Evolutionary conservation across 306 rosid genomes (phyloP), one percentile per base, ranked within the genome.

Genomic region (Cicer yamashitae): DNA sequence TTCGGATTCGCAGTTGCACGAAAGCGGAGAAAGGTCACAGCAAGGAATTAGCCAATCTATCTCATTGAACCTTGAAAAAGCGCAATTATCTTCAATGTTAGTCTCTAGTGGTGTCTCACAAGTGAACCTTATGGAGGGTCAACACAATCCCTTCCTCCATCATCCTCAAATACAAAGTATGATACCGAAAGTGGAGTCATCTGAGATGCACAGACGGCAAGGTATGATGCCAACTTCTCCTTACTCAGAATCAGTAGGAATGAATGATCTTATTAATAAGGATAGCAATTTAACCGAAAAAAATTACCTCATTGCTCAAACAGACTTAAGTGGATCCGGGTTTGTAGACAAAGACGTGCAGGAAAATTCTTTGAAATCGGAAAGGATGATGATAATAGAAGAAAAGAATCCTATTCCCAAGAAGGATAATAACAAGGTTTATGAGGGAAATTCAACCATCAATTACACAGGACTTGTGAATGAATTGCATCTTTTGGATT

Each of bases 1-100:
- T 77, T 91, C 96, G 62, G 96, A 91, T 84, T 85, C 96, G 39
- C 86, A 85, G 75, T 79, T 91, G 87, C 79, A 81, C 8, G 87
- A 83, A 67, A 89, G 76, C 75, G 94, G 86, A 83, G 50, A 75
- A 63, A 84, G 68, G 82, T 87, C 89, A 2, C 92, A 79, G 77
- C 90, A 89, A 67, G 87, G 86, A 80, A 40, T 75, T 40, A 61
- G 66, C 79, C 84, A 71, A 3, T 84, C 79, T 45, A 77, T 82
- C 64, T 87, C 96, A 34, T 64, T 86, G 76, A 80, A 78, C 81
- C 83, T 82, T 60, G 75, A 76, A 64, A 86, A 81, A 79, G 75
- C 77, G 71, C 89, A 77, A 51, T 64, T 81, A 67, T 67, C 89
- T 73, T 83, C 84, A 76, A 39, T 66, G 66, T 47, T 83, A 45